Evolutionary conservation across 805 yeast genomes (phyloP).

Genomic region (Sporopachydermia lactativora): DNA sequence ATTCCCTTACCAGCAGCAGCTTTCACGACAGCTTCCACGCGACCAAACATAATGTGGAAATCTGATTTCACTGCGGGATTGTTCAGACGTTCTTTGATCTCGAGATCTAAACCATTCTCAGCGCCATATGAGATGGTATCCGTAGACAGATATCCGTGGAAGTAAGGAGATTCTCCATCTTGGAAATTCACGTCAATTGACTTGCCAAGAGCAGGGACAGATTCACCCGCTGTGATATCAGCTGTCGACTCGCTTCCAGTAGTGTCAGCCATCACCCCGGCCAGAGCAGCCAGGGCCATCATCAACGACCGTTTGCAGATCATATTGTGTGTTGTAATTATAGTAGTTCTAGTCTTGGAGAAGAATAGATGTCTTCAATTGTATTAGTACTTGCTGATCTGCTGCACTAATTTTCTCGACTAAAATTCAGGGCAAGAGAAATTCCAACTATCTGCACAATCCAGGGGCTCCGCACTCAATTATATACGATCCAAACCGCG

Average conservation of each 20-base stretch:
- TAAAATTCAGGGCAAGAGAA: no score
- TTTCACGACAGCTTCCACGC: constrained; percentile 53
- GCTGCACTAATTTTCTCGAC: no score
- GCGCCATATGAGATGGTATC: constrained; percentile 31
- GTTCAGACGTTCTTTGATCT: constrained; percentile 48
- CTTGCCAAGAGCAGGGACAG: constrained; percentile 27
- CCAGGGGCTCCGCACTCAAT: no score
- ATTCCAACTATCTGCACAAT: no score
- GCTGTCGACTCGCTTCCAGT: background rate
- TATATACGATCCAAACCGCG: no score
- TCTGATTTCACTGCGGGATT: constrained; percentile 68
- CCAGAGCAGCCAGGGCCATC: no score
- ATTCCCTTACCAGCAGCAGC: constrained; percentile 73
- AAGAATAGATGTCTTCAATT: no score
- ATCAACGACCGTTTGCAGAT: no score
- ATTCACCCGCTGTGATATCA: background rate
- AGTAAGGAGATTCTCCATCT: constrained; percentile 18
- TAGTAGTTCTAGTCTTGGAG: no score
- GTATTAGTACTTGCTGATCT: no score
- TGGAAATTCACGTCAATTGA: constrained; percentile 23
- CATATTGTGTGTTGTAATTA: no score
- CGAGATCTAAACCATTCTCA: constrained; percentile 47
- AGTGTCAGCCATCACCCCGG: no score
- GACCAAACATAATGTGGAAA: constrained; percentile 83
- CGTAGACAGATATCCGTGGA: constrained; percentile 13